Base-by-base conservation (phyloP, 2,329 filamentous ascomycete species). In the Coleophoma crateriformis region DNA sequence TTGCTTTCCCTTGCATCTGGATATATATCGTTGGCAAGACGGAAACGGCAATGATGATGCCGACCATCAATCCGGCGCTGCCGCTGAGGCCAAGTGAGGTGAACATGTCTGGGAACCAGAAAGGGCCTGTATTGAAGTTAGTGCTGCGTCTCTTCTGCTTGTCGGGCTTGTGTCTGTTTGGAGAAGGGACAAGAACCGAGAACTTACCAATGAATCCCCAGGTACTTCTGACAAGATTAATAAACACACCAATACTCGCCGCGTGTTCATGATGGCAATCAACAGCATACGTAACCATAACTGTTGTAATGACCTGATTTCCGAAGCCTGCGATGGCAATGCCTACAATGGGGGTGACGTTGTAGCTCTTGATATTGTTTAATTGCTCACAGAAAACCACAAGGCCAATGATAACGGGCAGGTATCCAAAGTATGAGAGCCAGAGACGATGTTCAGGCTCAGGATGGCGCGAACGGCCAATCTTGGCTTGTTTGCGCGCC, bases 271-370 rank as follows among this genome's bases (percentile, higher is more conserved):
- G 71, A 52, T 79, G 74, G 58, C 77, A 79, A 56, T 84, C 81
- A 1, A 84, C 74, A 0, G 78, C 74, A 58, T 82, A 55, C 2
- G 53, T 55, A 13, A 53, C 44, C 19, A 53, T 59, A 4, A 82
- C 74, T 0, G 80, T 83, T 2, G 79, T 82, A 20, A 82, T 71
- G 39, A 84, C 74, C 60, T 83, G 80, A 52, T 81, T 82, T 0
- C 81, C 79, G 12, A 71, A 75, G 0, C 72, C 74, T 0, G 68
- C 69, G 50, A 78, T 73, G 3, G 70, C 78, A 8, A 70, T 71
- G 6, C 79, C 79, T 7, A 82, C 58, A 17, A 80, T 68, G 0
- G 79, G 80, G 0, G 77, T 80, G 1, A 81, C 71, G 48, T 82
- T 77, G 73, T 77, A 83, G 1, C 64, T 57, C 0, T 63, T 58